phyloP scores from a whole-genome alignment of 495 filamentous ascomycete species.

The Penicillium cosmopolitanum region DNA sequence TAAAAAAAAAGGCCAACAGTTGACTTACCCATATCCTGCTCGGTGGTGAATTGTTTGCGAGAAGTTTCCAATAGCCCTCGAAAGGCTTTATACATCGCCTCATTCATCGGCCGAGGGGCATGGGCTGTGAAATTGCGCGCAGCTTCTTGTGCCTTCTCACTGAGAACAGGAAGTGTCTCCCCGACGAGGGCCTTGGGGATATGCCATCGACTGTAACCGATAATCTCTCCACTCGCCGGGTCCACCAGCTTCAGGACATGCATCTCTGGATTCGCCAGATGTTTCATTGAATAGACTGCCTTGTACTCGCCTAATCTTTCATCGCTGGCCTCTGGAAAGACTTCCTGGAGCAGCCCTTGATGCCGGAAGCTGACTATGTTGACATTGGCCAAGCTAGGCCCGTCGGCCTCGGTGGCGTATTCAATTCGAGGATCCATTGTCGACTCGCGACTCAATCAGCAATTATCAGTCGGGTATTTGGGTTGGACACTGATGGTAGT shows the following conservation, averaged over 20 bases:
- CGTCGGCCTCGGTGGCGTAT: conserved; percentile 30
- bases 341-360: conserved; percentile 9
- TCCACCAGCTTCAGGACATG: conserved; percentile 30
- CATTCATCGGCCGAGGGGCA: conserved; percentile 30
- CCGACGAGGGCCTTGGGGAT: conserved; percentile 22
- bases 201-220: conserved; percentile 28
- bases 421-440: conserved; percentile 21
- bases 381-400: conserved; percentile 22
- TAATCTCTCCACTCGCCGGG: conserved; percentile 17
- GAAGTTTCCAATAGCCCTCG: conserved; percentile 16
- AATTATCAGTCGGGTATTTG: background rate
- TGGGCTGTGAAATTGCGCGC: conserved; percentile 19
- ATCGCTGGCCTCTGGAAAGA: conserved; percentile 24
- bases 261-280: conserved; percentile 27
- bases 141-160: conserved; percentile 19
- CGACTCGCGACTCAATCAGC: background rate
- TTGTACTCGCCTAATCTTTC: conserved; percentile 21
- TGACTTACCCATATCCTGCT: conserved; percentile 28
- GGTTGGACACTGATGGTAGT: too few species aligned
- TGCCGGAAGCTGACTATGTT: conserved; percentile 27
- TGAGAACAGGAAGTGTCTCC: conserved; percentile 13
- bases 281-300: conserved; percentile 26
- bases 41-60: conserved; percentile 22
- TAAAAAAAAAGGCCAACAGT: background rate
- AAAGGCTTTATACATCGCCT: conserved; percentile 18